phyloP scores from a whole-genome alignment of 495 filamentous ascomycete genomes.

The Aspergillus carlsbadensis region DNA sequence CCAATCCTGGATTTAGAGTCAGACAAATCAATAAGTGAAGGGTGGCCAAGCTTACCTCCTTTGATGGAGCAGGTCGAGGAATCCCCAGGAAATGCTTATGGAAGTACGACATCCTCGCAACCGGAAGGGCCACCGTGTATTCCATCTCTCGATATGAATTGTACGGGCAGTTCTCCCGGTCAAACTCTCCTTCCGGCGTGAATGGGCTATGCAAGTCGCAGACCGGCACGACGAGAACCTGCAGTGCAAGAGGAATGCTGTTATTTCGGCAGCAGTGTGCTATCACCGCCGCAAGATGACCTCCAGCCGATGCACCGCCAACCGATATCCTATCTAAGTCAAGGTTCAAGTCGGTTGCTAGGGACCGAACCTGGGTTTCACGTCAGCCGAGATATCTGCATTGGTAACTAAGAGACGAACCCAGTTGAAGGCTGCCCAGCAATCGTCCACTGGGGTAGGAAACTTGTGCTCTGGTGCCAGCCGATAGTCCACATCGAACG shows the following conservation, averaged over 20 bases:
- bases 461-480: slow-evolving; percentile 38
- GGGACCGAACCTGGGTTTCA: slow-evolving; percentile 28
- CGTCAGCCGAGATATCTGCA: neutral
- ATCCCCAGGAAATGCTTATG: slow-evolving; percentile 38
- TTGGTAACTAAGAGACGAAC: slow-evolving; percentile 18
- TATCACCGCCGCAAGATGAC: slow-evolving; percentile 38
- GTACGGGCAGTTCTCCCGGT: slow-evolving; percentile 35
- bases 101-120: slow-evolving; percentile 40
- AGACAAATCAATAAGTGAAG: neutral
- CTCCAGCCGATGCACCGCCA: slow-evolving; percentile 39
- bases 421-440: slow-evolving; percentile 45
- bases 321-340: slow-evolving; percentile 31
- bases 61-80: slow-evolving; percentile 30
- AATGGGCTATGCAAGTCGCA: slow-evolving; percentile 37
- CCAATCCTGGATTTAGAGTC: slow-evolving; percentile 30
- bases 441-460: slow-evolving; percentile 36
- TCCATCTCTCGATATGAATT: slow-evolving; percentile 44
- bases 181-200: slow-evolving; percentile 34
- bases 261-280: slow-evolving; percentile 37
- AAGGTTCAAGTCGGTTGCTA: slow-evolving; percentile 33
- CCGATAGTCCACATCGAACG: slow-evolving; percentile 41
- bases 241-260: slow-evolving; percentile 33
- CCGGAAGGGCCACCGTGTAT: slow-evolving; percentile 32
- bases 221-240: slow-evolving; percentile 36
- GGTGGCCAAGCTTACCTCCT: slow-evolving; percentile 24